Base-by-base conservation (phyloP, 1,284 basidiomycete species). In the Sporisorium reilianum region DNA sequence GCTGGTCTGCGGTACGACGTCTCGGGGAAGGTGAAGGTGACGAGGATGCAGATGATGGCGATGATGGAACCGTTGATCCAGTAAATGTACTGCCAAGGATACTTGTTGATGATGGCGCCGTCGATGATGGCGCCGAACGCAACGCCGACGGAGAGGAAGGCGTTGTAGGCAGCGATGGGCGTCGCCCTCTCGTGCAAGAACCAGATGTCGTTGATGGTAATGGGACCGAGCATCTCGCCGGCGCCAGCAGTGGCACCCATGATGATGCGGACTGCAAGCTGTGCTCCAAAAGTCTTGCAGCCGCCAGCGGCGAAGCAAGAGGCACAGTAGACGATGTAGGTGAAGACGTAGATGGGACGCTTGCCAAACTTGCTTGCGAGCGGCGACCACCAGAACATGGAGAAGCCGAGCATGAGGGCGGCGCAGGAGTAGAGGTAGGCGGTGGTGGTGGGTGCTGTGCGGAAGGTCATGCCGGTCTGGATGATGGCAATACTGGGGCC, bases 201-300 rank as follows among this genome's bases (percentile, higher is more conserved):
- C 66, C 66, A 69, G 20, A 69, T 57, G 38, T 69, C 66, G 38
- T 32, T 44, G 54, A 69, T 69, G 20, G 66, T 69, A 25, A 69
- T 40, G 20, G 66, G 66, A 6, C 61, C 66, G 8, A 69, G 50
- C 25, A 56, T 38, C 41, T 69, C 66, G n/a, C 61, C 66, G 12
- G 61, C 60, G 18, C 61, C 66, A 8, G 54, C 34, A 11, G 61
- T 26, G 8, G 44, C 18, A 14, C 41, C 50, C 36, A 63, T 36
- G 44, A 61, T 41, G 38, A 62, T 44, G 16, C 66, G 60, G 6
- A 52, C 41, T 5, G 53, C 66, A 3, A 69, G 54, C 30, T 56
- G 54, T 9, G 45, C 23, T 4, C 36, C 42, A n/a, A 49, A 69
- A 3, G 61, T 53, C 42, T 69, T 69, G 60, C 54, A 56, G 6